Conservation (phyloP, 805 yeast species). For the Metschnikowia borealis region DNA sequence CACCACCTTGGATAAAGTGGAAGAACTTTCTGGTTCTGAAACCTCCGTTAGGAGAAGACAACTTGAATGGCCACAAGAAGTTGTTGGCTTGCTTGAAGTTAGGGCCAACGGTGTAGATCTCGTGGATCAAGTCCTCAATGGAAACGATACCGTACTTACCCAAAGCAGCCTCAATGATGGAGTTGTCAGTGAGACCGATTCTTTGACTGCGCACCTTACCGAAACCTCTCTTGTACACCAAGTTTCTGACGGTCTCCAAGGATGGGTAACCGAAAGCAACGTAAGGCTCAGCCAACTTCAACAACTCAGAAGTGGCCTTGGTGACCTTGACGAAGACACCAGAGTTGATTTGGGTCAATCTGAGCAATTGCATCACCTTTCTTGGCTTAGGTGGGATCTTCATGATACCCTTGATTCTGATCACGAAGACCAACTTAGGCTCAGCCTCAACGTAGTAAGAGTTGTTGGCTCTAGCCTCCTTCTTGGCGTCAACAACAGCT, state of each 20-base stretch:
- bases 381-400: conserved; percentile 99
- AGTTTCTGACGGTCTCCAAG: conserved; percentile 85
- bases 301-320: conserved; percentile 91
- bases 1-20: conserved; percentile 94
- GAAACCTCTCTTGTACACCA: conserved; percentile 96
- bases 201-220: conserved; percentile 97
- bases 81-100: conserved; percentile 98
- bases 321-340: conserved; percentile 94
- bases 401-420: conserved; percentile 99
- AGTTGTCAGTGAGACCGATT: conserved; percentile 82
- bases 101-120: conserved; percentile 94
- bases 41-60: conserved; percentile 96
- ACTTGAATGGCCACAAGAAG: conserved; percentile 98
- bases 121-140: conserved; percentile 93
- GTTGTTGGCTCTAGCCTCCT: conserved; percentile 92
- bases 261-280: conserved; percentile 97
- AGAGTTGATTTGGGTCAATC: conserved; percentile 90
- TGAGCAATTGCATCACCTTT: conserved; percentile 92
- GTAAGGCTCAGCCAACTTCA: conserved; percentile 93
- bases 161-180: conserved; percentile 80
- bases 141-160: conserved; percentile 93
- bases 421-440: conserved; percentile 89
- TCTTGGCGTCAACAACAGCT: conserved; percentile 79
- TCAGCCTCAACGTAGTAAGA: conserved; percentile 94
- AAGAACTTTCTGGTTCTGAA: conserved; percentile 98